Evolutionary conservation across 202 grass and related monocot species (phyloP).

Genomic region (Setaria viridis): DNA sequence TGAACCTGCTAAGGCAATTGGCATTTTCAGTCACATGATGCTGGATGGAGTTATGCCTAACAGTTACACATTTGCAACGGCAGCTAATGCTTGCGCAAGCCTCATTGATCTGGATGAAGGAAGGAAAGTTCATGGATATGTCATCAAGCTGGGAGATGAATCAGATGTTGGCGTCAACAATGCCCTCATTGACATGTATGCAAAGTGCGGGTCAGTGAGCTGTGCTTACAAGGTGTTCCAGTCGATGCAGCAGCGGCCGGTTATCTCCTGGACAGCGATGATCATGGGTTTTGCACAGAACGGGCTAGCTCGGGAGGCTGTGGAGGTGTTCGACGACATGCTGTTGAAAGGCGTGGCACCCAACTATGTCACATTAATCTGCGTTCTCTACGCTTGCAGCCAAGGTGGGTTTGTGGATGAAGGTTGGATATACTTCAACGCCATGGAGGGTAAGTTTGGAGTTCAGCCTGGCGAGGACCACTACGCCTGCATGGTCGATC

Average conservation of each 20-base stretch:
- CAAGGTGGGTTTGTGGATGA: conserved; percentile 62
- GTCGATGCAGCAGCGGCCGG: conserved; percentile 41
- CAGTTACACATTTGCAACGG: conserved; percentile 60
- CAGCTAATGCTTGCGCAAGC: conserved; percentile 47
- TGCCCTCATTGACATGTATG: conserved; percentile 70
- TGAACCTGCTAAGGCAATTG: conserved; percentile 37
- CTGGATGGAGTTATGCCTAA: conserved; percentile 50
- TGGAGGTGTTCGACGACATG: conserved; percentile 59
- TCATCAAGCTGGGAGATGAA: conserved; percentile 55
- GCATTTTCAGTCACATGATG: conserved; percentile 53
- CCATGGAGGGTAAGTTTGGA: conserved; percentile 55
- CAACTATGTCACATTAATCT: conserved; percentile 59
- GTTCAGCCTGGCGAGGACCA: conserved; percentile 62
- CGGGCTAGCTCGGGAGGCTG: conserved; percentile 44
- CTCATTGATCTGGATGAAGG: conserved; percentile 42
- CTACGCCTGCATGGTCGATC: conserved; percentile 73
- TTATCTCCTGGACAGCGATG: conserved; percentile 64
- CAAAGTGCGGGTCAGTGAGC: conserved; percentile 47
- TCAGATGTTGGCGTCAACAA: conserved; percentile 52
- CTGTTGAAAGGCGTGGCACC: conserved; percentile 43
- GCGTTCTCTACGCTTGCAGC: conserved; percentile 57
- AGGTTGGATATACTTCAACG: conserved; percentile 61
- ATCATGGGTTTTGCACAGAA: conserved; percentile 68
- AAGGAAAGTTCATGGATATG: conserved; percentile 51
- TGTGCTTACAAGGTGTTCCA: conserved; percentile 54